These are phyloP conservation scores for Fusarium sp. DNA, from an alignment of 2,329 filamentous ascomycete genomes.

Conservation along the genomic window DNA sequence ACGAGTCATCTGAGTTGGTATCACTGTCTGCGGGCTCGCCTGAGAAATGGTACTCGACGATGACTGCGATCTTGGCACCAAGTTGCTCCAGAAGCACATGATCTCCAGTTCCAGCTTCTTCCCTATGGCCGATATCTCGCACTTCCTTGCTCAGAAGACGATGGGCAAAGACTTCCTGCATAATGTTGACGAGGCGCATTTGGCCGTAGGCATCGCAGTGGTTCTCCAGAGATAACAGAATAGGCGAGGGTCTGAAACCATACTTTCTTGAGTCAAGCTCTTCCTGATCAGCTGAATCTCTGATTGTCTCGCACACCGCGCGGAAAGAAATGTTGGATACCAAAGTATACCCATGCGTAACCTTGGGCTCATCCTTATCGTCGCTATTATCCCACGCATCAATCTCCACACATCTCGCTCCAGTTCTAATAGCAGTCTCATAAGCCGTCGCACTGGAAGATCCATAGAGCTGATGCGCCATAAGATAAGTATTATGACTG, in stretches of 20 bases:
- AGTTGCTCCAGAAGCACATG: slow-evolving; percentile 70
- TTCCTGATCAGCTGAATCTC: slow-evolving; percentile 70
- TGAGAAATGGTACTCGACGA: slow-evolving; percentile 73
- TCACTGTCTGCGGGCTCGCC: slow-evolving; percentile 59
- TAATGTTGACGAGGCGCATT: slow-evolving; percentile 70
- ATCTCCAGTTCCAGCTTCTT: slow-evolving; percentile 62
- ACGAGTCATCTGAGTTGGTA: slow-evolving; percentile 47
- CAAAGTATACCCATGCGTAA: slow-evolving; percentile 76
- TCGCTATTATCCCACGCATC: slow-evolving; percentile 77
- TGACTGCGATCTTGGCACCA: slow-evolving; percentile 72
- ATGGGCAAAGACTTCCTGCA: slow-evolving; percentile 71
- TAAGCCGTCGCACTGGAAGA: slow-evolving; percentile 72
- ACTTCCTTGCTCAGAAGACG: slow-evolving; percentile 68
- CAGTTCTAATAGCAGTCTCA: slow-evolving; percentile 69
- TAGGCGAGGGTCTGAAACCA: slow-evolving; percentile 63
- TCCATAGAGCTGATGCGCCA: slow-evolving; percentile 76
- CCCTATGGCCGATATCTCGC: slow-evolving; percentile 65
- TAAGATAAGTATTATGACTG: slow-evolving; percentile 78
- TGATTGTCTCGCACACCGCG: slow-evolving; percentile 72
- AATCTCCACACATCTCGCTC: slow-evolving; percentile 77
- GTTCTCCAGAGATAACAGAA: slow-evolving; percentile 75
- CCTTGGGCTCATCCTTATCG: slow-evolving; percentile 71
- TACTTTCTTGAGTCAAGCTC: slow-evolving; percentile 54
- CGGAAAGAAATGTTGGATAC: slow-evolving; percentile 75
- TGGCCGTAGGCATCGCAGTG: slow-evolving; percentile 72